phyloP scores from a whole-genome alignment of 2,329 filamentous ascomycete species.

The Emergomyces africanus region DNA sequence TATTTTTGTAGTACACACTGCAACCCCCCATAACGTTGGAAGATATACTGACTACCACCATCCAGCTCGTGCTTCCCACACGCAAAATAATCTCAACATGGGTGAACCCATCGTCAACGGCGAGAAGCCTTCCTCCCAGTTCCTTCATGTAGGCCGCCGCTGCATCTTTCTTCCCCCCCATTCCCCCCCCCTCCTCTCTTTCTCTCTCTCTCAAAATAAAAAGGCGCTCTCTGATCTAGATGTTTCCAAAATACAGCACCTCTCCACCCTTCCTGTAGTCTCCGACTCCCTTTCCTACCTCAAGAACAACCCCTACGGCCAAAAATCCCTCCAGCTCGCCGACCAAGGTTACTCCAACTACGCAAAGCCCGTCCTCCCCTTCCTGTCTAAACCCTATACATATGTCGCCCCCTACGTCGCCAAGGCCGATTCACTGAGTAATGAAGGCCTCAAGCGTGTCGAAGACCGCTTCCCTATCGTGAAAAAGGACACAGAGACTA shows the following conservation, averaged over 20 bases:
- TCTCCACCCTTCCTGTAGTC: slow-evolving; percentile 71
- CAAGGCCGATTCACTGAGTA: slow-evolving; percentile 65
- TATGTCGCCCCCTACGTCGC: slow-evolving; percentile 76
- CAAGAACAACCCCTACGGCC: slow-evolving; percentile 69
- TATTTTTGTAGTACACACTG: neutral
- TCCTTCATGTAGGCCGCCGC: neutral
- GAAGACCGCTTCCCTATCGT: slow-evolving; percentile 59
- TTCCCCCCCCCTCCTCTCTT: neutral
- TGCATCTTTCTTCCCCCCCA: neutral
- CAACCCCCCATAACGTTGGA: neutral
- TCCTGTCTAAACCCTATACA: slow-evolving; percentile 64
- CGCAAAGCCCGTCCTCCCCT: slow-evolving; percentile 67
- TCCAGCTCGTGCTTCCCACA: neutral
- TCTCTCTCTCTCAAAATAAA: too few relatives aligned
- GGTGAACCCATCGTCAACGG: slow-evolving; percentile 1
- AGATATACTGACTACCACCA: neutral
- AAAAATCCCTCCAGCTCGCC: slow-evolving; percentile 65
- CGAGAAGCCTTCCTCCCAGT: slow-evolving; percentile 1
- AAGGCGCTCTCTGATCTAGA: neutral
- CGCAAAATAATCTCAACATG: neutral
- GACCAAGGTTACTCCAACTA: slow-evolving; percentile 63
- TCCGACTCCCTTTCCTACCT: slow-evolving; percentile 64
- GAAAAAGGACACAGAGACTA: slow-evolving; percentile 61
- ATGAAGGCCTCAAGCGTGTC: slow-evolving; percentile 53
- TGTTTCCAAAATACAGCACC: slow-evolving; percentile 45